Conservation (phyloP, 352 stramenopile genomes). For the Pythium monospermum region DNA sequence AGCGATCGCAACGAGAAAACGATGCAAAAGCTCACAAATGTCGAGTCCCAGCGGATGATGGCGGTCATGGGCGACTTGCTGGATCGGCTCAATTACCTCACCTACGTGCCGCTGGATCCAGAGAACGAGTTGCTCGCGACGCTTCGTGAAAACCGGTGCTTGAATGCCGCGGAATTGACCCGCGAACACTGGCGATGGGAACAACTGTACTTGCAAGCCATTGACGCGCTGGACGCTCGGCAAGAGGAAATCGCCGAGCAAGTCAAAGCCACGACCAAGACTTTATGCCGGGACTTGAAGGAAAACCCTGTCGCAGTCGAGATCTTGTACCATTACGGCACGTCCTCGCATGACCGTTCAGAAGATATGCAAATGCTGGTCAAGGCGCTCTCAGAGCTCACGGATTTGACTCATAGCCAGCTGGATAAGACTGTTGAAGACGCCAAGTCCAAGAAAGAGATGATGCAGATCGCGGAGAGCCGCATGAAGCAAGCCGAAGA, state of each 20-base stretch:
- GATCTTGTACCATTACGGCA: slow-evolving; percentile 67
- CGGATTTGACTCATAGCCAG: slow-evolving; percentile 67
- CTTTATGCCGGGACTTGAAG: slow-evolving; percentile 62
- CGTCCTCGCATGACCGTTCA: slow-evolving; percentile 41
- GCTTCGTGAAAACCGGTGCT: slow-evolving; percentile 59
- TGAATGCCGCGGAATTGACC: slow-evolving; percentile 52
- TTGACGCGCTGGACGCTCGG: slow-evolving; percentile 49
- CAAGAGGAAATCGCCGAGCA: slow-evolving; percentile 78
- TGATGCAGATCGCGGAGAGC: slow-evolving; percentile 68
- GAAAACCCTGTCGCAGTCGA: slow-evolving; percentile 72
- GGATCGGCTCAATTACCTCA: slow-evolving; percentile 82
- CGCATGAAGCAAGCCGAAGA: slow-evolving; percentile 82
- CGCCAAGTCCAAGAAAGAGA: slow-evolving; percentile 75
- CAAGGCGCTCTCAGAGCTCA: slow-evolving; percentile 75
- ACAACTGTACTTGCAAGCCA: slow-evolving; percentile 58
- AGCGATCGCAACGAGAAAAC: background rate
- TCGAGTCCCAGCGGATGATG: slow-evolving; percentile 87
- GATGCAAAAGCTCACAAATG: slow-evolving; percentile 88
- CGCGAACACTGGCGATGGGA: slow-evolving; percentile 78
- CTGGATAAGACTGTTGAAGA: slow-evolving; percentile 85
- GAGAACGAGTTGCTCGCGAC: slow-evolving; percentile 45
- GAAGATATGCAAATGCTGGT: slow-evolving; percentile 72
- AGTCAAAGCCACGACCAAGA: slow-evolving; percentile 55
- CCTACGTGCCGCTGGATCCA: slow-evolving; percentile 68
- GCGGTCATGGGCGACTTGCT: slow-evolving; percentile 81